Conservation (phyloP, 345 rosid species). For the Salix viminalis region DNA sequence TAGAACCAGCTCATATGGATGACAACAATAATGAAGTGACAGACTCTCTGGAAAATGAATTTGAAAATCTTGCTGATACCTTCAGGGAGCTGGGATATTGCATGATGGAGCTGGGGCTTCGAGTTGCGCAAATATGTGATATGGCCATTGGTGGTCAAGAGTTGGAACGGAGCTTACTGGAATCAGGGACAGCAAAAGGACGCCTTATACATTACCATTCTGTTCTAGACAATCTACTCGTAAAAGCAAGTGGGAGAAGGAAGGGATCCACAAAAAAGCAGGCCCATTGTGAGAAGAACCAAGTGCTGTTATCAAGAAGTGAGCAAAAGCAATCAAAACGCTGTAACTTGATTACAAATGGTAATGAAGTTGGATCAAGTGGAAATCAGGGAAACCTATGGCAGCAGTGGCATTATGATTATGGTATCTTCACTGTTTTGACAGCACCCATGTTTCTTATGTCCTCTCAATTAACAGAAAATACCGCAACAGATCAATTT, state of each 20-base stretch:
- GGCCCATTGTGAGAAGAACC: conserved; percentile 15
- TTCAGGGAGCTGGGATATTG: conserved; percentile 65
- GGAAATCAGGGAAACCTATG: conserved; percentile 43
- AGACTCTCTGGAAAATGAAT: conserved; percentile 33
- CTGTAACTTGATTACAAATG: conserved; percentile 15
- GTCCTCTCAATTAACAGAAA: conserved; percentile 20
- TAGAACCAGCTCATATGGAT: conserved; percentile 13
- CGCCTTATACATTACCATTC: conserved; percentile 93
- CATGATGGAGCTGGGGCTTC: conserved; percentile 75
- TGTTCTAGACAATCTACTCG: conserved; percentile 36
- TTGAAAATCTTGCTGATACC: conserved; percentile 42
- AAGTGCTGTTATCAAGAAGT: conserved; percentile 8
- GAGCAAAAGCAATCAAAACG: conserved; percentile 18
- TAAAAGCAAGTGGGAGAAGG: conserved; percentile 34
- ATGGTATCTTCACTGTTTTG: conserved; percentile 79
- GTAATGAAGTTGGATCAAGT: conserved; percentile 13
- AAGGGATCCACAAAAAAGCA: conserved; percentile 26
- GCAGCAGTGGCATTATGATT: conserved; percentile 98
- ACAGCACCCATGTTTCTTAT: conserved; percentile 74
- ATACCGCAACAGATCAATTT: conserved; percentile 3
- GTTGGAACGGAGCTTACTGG: conserved; percentile 61
- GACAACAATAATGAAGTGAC: conserved; percentile 4
- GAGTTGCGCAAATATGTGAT: conserved; percentile 69
- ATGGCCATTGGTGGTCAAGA: conserved; percentile 62
- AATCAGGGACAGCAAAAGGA: conserved; percentile 74